phyloP scores from a whole-genome alignment of 257 asterid species.

The Solanum ahanhuiri region DNA sequence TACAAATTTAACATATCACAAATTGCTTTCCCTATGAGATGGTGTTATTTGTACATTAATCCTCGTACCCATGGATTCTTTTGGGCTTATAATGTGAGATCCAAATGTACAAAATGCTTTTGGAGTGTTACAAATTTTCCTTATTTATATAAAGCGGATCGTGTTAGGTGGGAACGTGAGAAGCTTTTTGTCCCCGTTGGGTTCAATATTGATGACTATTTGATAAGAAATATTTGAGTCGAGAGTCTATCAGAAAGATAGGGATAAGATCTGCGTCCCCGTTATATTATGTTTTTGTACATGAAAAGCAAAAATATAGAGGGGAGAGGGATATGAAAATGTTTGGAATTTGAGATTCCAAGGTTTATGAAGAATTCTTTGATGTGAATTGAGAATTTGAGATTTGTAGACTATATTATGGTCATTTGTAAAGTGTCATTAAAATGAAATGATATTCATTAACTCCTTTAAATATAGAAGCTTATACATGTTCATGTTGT shows the following conservation, averaged over 20 bases:
- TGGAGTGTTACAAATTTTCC: conserved; percentile 11
- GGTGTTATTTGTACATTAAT: conserved; percentile 16
- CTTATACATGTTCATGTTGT: neutral
- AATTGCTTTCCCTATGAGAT: conserved; percentile 15
- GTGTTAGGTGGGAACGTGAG: conserved; percentile 16
- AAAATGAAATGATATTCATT: neutral
- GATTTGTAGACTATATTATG: neutral
- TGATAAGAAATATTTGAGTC: neutral
- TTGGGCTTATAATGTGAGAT: conserved; percentile 16
- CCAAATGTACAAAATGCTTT: conserved; percentile 16
- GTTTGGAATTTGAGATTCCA: neutral
- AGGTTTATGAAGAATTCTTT: neutral
- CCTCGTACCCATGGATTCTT: conserved; percentile 1
- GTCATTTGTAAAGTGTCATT: neutral
- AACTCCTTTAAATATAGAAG: neutral
- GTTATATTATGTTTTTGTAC: neutral
- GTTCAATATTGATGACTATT: neutral
- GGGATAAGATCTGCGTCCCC: neutral
- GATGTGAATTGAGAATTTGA: neutral
- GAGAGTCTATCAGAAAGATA: neutral
- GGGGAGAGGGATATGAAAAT: neutral
- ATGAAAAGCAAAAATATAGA: neutral
- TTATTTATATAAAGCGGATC: conserved; percentile 7
- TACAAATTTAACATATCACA: conserved; percentile 9
- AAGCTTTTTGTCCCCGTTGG: conserved; percentile 6